Evolutionary conservation across 2,329 filamentous ascomycete genomes (phyloP).

Genomic region (Apiospora rasikravindrae): DNA sequence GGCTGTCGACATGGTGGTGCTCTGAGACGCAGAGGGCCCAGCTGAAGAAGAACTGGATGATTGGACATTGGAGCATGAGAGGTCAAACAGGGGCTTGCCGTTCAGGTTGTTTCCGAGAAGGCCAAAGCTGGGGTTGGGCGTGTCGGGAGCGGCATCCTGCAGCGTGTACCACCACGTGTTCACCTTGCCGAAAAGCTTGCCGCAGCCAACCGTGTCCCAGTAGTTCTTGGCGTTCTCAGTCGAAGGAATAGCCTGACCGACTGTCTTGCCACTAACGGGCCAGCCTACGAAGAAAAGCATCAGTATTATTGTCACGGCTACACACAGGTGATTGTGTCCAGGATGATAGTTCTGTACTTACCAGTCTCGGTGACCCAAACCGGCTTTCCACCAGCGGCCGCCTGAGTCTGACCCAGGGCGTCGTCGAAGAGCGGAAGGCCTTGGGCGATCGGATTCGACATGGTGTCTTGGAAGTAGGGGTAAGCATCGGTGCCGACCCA

Average conservation of each 20-base stretch:
- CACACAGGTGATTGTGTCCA: background rate
- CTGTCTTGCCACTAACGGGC: constrained; percentile 72
- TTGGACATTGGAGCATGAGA: constrained; percentile 57
- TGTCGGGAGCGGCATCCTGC: constrained; percentile 65
- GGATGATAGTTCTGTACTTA: background rate
- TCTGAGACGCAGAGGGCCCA: constrained; percentile 25
- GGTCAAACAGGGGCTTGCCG: constrained; percentile 65
- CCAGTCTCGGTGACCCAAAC: constrained; percentile 85
- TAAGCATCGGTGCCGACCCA: constrained; percentile 87
- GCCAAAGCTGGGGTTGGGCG: constrained; percentile 73
- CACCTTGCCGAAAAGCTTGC: constrained; percentile 61
- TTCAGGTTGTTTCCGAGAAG: constrained; percentile 62
- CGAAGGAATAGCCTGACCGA: constrained; percentile 67
- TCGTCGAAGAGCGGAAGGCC: constrained; percentile 71
- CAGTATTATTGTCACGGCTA: background rate
- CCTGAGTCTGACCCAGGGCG: constrained; percentile 65
- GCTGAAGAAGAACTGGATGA: constrained; percentile 32
- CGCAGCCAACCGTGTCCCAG: constrained; percentile 81
- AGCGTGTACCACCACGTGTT: constrained; percentile 82
- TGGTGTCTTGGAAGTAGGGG: constrained; percentile 79
- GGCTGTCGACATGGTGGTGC: constrained; percentile 26
- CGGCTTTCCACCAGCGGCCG: constrained; percentile 67
- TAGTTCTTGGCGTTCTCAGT: constrained; percentile 74
- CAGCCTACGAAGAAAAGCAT: constrained; percentile 57
- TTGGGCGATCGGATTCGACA: constrained; percentile 68